Evolutionary conservation across 2,329 filamentous ascomycete species (phyloP), one percentile per base, ranked within the genome.

Genomic region (Neurospora crassa): DNA sequence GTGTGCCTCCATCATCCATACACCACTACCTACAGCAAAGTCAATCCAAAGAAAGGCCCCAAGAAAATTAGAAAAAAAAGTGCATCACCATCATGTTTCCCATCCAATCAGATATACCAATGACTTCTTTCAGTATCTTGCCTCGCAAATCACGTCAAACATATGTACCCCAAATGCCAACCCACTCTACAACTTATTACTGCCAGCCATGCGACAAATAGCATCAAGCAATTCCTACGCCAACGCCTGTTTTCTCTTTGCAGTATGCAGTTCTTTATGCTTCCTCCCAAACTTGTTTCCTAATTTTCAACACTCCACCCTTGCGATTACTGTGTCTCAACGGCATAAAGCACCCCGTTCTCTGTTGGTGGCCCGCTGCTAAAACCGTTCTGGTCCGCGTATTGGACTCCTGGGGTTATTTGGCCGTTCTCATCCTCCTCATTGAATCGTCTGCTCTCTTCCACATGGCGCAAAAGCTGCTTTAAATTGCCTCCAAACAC

Each of bases 401-500:
- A 63, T 7, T 63, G 53, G 16, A 3, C 53, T 63, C 53, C 53
- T 6, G 53, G 53, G 4, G 24, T 63, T 24, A 63, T 14, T 37
- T 63, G 24, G 29, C 53, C 53, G 53, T 18, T 63, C 29, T 63
- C 53, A 37, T 63, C 53, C 53, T 63, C 53, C 53, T 63, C 53
- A 14, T 63, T 37, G 5, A 63, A 63, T 16, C n/a, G 53, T 37
- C 53, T 63, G 53, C 53, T 71, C 68, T 67, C 72, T 68, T 79
- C 75, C 12, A 81, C 67, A 12, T 79, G 76, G n/a, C 79, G 77
- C 71, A 86, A 74, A 10, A 86, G 77, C 45, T 74, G 77, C n/a
- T 75, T 73, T 40, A 89, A 78, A 72, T 87, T 82, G 34, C 82
- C 80, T 47, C 81, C 79, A 67, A 82, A 80, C 34, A 76, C 76